These are phyloP conservation scores for Lichtheimia ornata DNA, from an alignment of 371 early-diverging fungal genomes.

Conservation along the genomic window DNA sequence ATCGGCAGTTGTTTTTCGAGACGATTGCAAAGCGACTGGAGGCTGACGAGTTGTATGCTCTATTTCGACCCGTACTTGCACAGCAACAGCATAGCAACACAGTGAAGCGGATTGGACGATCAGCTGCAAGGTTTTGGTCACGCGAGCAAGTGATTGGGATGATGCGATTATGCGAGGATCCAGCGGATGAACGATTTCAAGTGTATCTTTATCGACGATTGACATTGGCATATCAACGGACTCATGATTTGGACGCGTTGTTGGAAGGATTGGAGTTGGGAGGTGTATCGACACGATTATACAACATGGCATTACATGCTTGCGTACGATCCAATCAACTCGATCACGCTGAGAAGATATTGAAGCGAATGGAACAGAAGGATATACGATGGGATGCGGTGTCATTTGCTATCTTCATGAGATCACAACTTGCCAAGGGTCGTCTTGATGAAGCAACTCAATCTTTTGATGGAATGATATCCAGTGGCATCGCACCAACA, in stretches of 20 bases:
- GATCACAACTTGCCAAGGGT: constrained; percentile 11
- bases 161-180: neutral
- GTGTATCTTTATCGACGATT: constrained; percentile 4
- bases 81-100: no score
- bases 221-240: neutral
- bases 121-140: neutral
- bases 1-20: no score
- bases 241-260: neutral
- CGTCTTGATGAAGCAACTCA: constrained; percentile 1
- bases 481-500: constrained; percentile 22
- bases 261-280: neutral
- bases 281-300: constrained; percentile 11
- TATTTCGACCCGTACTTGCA: no score
- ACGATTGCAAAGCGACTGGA: no score
- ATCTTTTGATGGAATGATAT: constrained; percentile 23
- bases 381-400: constrained; percentile 25
- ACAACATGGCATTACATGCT: constrained; percentile 26
- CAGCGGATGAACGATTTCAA: constrained; percentile 3
- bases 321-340: constrained; percentile 15
- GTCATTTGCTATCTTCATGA: constrained; percentile 33
- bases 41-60: no score
- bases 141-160: neutral
- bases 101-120: neutral
- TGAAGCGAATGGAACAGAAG: constrained; percentile 24
- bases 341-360: constrained; percentile 24